Evolutionary conservation across 192 early-diverging fungal genomes (phyloP), one percentile per base, ranked within the genome.

Genomic region (Thamnidium elegans): DNA sequence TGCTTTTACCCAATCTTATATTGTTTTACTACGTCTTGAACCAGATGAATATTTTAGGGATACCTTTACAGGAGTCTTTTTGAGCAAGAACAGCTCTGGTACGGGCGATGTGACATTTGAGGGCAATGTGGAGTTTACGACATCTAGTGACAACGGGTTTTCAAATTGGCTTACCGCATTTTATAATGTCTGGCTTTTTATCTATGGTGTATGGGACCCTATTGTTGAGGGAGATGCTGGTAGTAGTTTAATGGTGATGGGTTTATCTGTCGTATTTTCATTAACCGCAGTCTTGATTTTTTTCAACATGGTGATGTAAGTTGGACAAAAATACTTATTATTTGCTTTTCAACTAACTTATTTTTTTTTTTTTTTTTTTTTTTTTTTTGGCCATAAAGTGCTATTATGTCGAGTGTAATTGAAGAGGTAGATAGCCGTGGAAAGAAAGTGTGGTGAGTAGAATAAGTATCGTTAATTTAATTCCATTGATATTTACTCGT

Each of bases 231-330:
- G n/a, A n/a, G n/a, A n/a, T n/a, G n/a, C n/a, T n/a, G n/a, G n/a
- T n/a, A n/a, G n/a, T n/a, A n/a, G n/a, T n/a, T n/a, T n/a, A n/a
- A n/a, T n/a, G n/a, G n/a, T n/a, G n/a, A n/a, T n/a, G n/a, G n/a
- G n/a, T n/a, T n/a, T n/a, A n/a, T n/a, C n/a, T n/a, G 14, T 64
- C 26, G 1, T 64, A 26, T 51, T 64, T 23, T 64, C 62, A 10
- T 64, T 64, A 42, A 52, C 21, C 14, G 53, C 62, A 2, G 50
- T 51, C 0, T 52, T 63, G 3, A 63, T 63, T 13, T 50, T 63
- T n/a, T 63, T 52, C 17, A 63, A 63, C 36, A 63, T 63, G 31
- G 30, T 63, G 5, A 63, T 63, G 62, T 63, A 63, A 54, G 62
- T 63, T 36, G 7, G 3, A 36, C n/a, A 36, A n/a, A n/a, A n/a